Base-by-base conservation (phyloP, 2,329 filamentous ascomycete species). In the Paramyrothecium roridum region DNA sequence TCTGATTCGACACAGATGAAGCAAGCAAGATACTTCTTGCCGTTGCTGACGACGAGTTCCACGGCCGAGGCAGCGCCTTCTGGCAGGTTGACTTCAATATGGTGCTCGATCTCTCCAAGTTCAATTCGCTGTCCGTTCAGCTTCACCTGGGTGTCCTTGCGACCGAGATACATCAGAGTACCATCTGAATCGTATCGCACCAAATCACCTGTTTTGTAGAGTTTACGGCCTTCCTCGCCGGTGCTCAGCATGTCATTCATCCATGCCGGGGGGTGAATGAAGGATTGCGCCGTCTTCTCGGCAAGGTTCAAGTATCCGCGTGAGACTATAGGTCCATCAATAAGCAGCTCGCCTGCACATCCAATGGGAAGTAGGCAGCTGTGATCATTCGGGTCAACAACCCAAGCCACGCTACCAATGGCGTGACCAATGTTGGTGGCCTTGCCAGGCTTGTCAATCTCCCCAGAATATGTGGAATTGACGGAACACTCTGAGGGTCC, bases 291-390 rank as follows among this genome's bases (percentile, higher is more conserved):
- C 0, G 80, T 82, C 58, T 79, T 77, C n/a, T 67, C 65, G 0
- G 68, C 64, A 19, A 78, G 72, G 46, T 79, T 76, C 17, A 80
- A 65, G 55, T 83, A 83, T 16, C 78, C 78, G 26, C 74, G 66
- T 17, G 74, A 77, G 16, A 83, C 67, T 11, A 73, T 71, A 3
- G 77, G 76, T 1, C 75, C 75, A 47, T 70, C 70, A 33, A 76
- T 60, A 4, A 70, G 54, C 8, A 73, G 56, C 52, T 73, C 71
- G 10, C 71, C 71, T 0, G 62, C 55, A 7, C 56, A 62, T 1
- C 69, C 70, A 12, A 70, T 53, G 1, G 67, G 67, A 1, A 62
- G 50, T 10, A 71, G 57, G 3, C 50, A 37, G 47, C 67, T 53
- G 48, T 63, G 61, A 48, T 69, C 56, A 6, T 59, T 52, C 1